Conservation (phyloP, 2,329 filamentous ascomycete species). For the Elsinoe ampelina region DNA sequence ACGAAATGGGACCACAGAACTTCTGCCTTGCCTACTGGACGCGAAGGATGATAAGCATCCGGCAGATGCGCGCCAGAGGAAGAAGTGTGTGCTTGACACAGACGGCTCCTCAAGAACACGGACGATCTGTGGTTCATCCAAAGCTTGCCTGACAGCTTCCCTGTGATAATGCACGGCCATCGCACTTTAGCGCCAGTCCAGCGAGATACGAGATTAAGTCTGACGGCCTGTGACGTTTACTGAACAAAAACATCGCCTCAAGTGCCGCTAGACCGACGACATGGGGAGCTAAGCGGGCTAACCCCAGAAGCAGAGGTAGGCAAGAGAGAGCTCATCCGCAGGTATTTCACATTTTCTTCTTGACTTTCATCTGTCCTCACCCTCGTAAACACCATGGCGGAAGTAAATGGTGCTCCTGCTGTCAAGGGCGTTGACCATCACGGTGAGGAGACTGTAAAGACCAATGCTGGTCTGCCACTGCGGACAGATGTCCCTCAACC, state of each 20-base stretch:
- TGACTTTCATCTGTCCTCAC: not conserved
- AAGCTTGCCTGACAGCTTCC: slow-evolving; percentile 1
- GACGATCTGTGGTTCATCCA: not conserved
- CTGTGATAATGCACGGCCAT: not conserved
- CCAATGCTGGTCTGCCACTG: not conserved
- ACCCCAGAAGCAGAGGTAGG: too few species aligned
- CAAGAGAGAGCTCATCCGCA: too few species aligned
- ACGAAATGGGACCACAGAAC: not conserved
- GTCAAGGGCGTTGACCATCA: not conserved
- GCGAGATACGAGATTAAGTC: not conserved
- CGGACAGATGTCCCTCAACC: slow-evolving; percentile 21
- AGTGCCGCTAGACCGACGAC: slow-evolving; percentile 5
- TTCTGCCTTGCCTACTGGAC: not conserved
- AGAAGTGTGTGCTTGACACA: not conserved
- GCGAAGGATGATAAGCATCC: not conserved
- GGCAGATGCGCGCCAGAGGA: not conserved
- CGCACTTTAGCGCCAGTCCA: not conserved
- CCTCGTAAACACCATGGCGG: not conserved
- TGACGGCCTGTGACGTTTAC: slow-evolving; percentile 1
- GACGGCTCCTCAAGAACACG: not conserved
- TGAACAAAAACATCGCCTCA: not conserved
- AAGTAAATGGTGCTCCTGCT: not conserved
- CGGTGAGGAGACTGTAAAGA: not conserved
- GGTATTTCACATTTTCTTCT: too few species aligned
- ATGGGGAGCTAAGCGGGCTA: not conserved